A percentile compares a stretch with the other conserved stretches of the same genome.
phyloP scores from a whole-genome alignment of 495 filamentous ascomycete species.

The Neurospora sp. region DNA sequence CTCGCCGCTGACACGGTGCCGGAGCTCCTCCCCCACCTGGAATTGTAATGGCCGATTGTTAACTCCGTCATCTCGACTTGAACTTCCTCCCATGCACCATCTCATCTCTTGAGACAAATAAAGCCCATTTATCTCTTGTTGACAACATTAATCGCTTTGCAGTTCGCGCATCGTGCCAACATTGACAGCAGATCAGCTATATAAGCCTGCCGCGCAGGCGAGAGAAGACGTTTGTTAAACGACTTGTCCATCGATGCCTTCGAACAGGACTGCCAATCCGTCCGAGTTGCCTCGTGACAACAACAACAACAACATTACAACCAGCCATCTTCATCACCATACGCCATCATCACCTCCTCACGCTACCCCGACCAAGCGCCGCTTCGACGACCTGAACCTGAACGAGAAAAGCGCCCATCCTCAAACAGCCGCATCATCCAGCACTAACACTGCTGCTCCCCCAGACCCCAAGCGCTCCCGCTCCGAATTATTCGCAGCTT shows the following conservation, averaged over 20 bases:
- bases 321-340: neutral
- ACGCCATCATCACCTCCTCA: neutral
- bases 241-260: neutral
- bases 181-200: neutral
- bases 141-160: neutral
- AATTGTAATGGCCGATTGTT: neutral
- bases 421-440: neutral
- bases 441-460: neutral
- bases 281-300: neutral
- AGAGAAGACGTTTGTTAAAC: neutral
- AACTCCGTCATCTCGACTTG: neutral
- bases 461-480: slow-evolving; percentile 20
- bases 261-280: neutral
- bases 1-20: neutral
- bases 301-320: neutral
- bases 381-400: neutral
- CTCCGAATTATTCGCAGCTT: slow-evolving; percentile 11
- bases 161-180: neutral
- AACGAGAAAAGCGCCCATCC: neutral
- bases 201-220: neutral
- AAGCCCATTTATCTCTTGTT: neutral
- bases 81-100: neutral
- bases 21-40: neutral
- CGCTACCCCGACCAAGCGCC: neutral
- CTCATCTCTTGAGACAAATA: neutral